Percentiles rank a stretch among this genome's conserved stretches.
phyloP scores from a whole-genome alignment of 2,329 filamentous ascomycete genomes.

The Nigrospora oryzae region DNA sequence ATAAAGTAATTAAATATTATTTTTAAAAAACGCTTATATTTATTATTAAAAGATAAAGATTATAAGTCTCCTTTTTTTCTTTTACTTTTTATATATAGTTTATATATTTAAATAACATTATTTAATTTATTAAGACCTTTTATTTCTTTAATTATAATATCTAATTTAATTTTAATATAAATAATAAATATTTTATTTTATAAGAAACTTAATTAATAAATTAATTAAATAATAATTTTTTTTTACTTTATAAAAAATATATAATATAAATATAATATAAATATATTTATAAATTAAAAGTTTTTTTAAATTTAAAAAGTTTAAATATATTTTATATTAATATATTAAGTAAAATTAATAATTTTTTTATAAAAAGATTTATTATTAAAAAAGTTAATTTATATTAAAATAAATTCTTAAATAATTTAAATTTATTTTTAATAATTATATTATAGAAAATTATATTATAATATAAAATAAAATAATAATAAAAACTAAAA shows the following conservation, averaged over 20 bases:
- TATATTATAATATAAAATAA: too few species aligned
- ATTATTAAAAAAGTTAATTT: neutral
- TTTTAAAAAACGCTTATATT: neutral
- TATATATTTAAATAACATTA: neutral
- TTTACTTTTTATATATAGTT: neutral
- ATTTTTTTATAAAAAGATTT: too few species aligned
- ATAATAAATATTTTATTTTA: neutral
- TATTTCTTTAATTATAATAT: neutral
- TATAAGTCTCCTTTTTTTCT: neutral
- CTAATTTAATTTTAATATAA: neutral
- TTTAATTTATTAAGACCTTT: neutral
- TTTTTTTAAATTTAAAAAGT: neutral
- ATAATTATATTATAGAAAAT: too few species aligned
- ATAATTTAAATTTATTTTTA: neutral
- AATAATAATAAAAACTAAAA: neutral
- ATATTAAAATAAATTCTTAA: too few species aligned
- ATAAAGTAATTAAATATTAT: too few species aligned
- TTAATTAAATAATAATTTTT: neutral
- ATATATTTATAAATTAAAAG: neutral
- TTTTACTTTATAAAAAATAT: neutral
- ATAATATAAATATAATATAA: neutral
- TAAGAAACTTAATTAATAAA: neutral
- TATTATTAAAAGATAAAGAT: neutral
- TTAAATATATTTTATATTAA: neutral
- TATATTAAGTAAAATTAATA: neutral